Conservation (phyloP, 306 rosid species). For the Prunus fruticosa region DNA sequence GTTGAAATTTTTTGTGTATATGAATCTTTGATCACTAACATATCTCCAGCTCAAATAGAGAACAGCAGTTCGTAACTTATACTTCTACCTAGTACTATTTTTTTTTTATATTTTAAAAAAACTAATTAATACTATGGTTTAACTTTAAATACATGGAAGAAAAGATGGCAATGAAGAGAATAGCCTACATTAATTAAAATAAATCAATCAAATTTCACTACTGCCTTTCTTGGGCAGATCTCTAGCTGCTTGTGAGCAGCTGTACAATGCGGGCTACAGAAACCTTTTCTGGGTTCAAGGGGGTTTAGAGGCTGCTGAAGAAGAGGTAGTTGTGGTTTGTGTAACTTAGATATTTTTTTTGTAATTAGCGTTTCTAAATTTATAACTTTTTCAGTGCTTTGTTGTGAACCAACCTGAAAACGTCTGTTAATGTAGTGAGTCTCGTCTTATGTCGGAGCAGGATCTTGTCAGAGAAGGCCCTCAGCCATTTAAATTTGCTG, state of each 20-base stretch:
- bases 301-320: constrained; percentile 87
- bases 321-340: constrained; percentile 51
- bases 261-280: constrained; percentile 73
- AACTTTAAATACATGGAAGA: neutral
- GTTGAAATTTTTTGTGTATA: neutral
- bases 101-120: no score
- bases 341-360: constrained; percentile 11
- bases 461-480: constrained; percentile 89
- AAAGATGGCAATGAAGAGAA: neutral
- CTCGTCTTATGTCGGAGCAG: constrained; percentile 48
- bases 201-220: neutral
- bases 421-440: constrained; percentile 14
- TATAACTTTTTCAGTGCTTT: neutral
- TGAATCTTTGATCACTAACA: neutral
- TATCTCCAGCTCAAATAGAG: constrained; percentile 2
- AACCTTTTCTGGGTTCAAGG: constrained; percentile 98
- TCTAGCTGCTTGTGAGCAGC: constrained; percentile 85
- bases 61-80: neutral
- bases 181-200: neutral
- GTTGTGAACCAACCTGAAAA: constrained; percentile 14
- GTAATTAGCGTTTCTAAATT: neutral
- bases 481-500: constrained; percentile 77
- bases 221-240: constrained; percentile 49
- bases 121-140: no score
- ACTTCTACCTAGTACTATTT: neutral